Conservation (phyloP, 2,329 filamentous ascomycete genomes). For the Aspergillus viridinutans region DNA sequence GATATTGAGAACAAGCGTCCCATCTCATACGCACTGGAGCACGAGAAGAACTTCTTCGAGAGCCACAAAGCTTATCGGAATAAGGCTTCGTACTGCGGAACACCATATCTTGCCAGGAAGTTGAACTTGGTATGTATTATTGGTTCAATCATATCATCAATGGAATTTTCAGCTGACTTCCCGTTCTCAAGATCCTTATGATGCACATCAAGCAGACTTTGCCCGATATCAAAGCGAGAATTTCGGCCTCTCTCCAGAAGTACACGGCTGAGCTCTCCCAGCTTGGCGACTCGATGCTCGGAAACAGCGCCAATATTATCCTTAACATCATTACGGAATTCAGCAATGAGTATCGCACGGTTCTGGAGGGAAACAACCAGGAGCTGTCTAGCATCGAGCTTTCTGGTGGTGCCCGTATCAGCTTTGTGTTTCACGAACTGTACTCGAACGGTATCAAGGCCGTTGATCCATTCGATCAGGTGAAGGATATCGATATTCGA, state of each 20-base stretch:
- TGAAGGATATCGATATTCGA: conserved; percentile 96
- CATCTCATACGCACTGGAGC: conserved; percentile 84
- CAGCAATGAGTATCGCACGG: conserved; percentile 93
- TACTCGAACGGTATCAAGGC: conserved; percentile 98
- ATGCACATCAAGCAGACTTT: conserved; percentile 99
- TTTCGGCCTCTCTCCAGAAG: conserved; percentile 88
- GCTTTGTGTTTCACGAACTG: conserved; percentile 97
- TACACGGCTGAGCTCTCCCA: conserved; percentile 76
- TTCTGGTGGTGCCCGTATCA: conserved; percentile 95
- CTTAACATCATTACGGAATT: conserved; percentile 99
- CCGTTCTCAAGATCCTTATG: conserved; percentile 71
- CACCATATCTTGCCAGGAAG: conserved; percentile 92
- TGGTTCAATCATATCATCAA: background rate
- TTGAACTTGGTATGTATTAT: conserved; percentile 66
- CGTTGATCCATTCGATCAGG: conserved; percentile 92
- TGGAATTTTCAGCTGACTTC: conserved; percentile 19
- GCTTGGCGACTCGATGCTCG: conserved; percentile 89
- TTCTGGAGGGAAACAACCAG: conserved; percentile 93
- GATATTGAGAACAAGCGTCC: conserved; percentile 98
- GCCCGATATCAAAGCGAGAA: conserved; percentile 96
- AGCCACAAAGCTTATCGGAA: conserved; percentile 98
- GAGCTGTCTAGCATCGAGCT: conserved; percentile 92
- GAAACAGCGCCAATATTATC: conserved; percentile 93
- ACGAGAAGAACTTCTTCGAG: conserved; percentile 96
- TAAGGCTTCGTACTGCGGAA: conserved; percentile 98